Evolutionary conservation across 2,329 filamentous ascomycete species (phyloP).

Genomic region (Daldinia sp.): DNA sequence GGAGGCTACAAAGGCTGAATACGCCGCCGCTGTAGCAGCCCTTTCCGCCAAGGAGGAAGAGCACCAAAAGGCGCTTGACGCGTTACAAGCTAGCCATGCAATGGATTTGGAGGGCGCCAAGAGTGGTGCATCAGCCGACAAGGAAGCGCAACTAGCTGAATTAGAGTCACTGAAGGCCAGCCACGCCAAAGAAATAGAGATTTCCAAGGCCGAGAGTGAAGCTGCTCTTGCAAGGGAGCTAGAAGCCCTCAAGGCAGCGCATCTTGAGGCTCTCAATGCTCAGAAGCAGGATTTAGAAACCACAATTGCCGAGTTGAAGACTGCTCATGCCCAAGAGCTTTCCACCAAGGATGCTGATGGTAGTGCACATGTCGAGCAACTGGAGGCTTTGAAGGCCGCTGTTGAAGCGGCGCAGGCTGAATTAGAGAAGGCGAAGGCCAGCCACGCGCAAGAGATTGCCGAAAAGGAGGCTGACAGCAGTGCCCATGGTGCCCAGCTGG

Average conservation of each 20-base stretch:
- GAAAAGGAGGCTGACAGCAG: constrained; percentile 47
- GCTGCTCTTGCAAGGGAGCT: constrained; percentile 52
- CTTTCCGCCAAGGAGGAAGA: constrained; percentile 61
- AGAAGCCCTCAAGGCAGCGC: constrained; percentile 50
- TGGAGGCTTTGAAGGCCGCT: constrained; percentile 48
- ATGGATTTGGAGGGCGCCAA: constrained; percentile 67
- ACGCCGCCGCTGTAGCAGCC: constrained; percentile 53
- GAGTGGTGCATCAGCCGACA: constrained; percentile 59
- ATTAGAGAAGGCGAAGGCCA: constrained; percentile 39
- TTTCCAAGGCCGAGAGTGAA: constrained; percentile 54
- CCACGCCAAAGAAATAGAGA: constrained; percentile 60
- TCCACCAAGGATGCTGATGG: constrained; percentile 48
- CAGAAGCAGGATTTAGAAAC: constrained; percentile 53
- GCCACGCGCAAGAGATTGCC: constrained; percentile 45
- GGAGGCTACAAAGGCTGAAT: constrained; percentile 33
- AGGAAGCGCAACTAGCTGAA: constrained; percentile 58
- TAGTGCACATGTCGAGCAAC: constrained; percentile 48
- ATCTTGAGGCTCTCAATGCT: constrained; percentile 53
- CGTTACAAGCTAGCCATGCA: constrained; percentile 64
- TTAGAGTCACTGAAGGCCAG: constrained; percentile 62
- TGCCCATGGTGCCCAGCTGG: constrained; percentile 50
- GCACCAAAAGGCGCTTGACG: constrained; percentile 63
- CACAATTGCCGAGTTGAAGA: constrained; percentile 51
- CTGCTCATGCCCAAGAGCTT: constrained; percentile 48
- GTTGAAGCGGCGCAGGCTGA: constrained; percentile 45